These are phyloP conservation scores for Sporothrix inflata DNA, from an alignment of 2,329 filamentous ascomycete species.

Conservation along the genomic window DNA sequence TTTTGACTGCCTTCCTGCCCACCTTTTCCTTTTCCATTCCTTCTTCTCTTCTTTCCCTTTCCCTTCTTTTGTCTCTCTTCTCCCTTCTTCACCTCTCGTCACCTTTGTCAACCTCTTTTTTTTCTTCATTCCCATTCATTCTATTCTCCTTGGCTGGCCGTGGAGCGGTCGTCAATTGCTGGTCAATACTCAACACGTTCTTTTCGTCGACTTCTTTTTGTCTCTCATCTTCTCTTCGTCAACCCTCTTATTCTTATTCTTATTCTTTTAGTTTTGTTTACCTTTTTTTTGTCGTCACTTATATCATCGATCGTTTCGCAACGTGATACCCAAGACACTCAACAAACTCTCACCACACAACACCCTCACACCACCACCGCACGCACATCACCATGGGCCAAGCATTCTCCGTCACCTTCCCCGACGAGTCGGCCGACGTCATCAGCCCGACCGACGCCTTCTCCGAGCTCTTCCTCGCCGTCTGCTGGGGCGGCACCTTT, in stretches of 20 bases:
- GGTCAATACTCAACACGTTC: slow-evolving; percentile 29
- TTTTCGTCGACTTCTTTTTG: background rate
- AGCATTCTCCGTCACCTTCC: slow-evolving; percentile 30
- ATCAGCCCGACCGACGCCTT: slow-evolving; percentile 33
- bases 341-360: background rate
- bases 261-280: background rate
- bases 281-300: background rate
- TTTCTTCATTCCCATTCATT: slow-evolving; percentile 6
- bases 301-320: background rate
- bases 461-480: slow-evolving; percentile 33
- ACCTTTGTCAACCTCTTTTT: background rate
- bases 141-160: slow-evolving; percentile 28
- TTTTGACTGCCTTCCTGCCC: background rate
- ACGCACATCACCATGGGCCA: slow-evolving; percentile 30
- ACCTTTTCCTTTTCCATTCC: background rate
- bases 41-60: slow-evolving; percentile 2
- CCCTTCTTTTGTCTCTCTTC: background rate
- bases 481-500: slow-evolving; percentile 33
- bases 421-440: slow-evolving; percentile 33
- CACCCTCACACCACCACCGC: background rate
- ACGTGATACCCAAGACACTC: background rate
- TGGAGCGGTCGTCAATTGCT: slow-evolving; percentile 34
- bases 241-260: background rate
- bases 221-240: slow-evolving; percentile 2
- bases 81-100: slow-evolving; percentile 5